Conservation (phyloP, 2,329 filamentous ascomycete species). For the Calonectria montana region DNA sequence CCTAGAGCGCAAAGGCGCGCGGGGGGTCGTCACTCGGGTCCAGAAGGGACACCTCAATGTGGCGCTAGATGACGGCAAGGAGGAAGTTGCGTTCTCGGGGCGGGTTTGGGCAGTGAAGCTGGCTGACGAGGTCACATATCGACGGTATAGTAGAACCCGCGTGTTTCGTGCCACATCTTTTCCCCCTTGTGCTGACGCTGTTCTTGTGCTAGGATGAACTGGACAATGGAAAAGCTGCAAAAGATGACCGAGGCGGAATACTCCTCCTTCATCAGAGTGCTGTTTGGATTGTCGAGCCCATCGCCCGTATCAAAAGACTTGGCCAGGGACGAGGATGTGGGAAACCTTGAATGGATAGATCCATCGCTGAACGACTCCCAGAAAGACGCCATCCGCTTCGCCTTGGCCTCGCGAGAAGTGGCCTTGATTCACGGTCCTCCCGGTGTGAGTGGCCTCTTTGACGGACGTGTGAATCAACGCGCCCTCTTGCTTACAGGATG, state of each 20-base stretch:
- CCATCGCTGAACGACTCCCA: slow-evolving; percentile 73
- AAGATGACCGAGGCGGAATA: slow-evolving; percentile 69
- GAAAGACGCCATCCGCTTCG: slow-evolving; percentile 81
- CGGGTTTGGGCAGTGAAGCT: slow-evolving; percentile 75
- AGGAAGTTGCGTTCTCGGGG: slow-evolving; percentile 56
- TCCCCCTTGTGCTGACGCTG: not conserved
- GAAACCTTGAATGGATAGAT: slow-evolving; percentile 69
- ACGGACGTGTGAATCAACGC: not conserved
- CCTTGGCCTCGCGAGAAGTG: slow-evolving; percentile 82
- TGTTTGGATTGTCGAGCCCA: slow-evolving; percentile 70
- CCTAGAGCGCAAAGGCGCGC: slow-evolving; percentile 73
- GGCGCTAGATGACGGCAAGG: slow-evolving; percentile 75
- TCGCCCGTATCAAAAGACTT: slow-evolving; percentile 59
- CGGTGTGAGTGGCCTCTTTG: slow-evolving; percentile 63
- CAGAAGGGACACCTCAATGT: slow-evolving; percentile 70
- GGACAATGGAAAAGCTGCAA: slow-evolving; percentile 69
- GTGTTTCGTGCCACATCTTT: too few relatives aligned
- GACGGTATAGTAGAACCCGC: slow-evolving; percentile 53
- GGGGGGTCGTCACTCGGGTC: slow-evolving; percentile 78
- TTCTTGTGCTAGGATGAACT: slow-evolving; percentile 64
- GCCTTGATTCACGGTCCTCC: slow-evolving; percentile 95
- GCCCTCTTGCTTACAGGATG: slow-evolving; percentile 16
- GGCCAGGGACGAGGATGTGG: slow-evolving; percentile 54
- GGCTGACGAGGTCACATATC: slow-evolving; percentile 75
- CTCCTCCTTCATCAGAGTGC: slow-evolving; percentile 68